These are phyloP conservation scores for Cystobasidium onofrii DNA, from an alignment of 768 basidiomycete species.

Conservation along the genomic window DNA sequence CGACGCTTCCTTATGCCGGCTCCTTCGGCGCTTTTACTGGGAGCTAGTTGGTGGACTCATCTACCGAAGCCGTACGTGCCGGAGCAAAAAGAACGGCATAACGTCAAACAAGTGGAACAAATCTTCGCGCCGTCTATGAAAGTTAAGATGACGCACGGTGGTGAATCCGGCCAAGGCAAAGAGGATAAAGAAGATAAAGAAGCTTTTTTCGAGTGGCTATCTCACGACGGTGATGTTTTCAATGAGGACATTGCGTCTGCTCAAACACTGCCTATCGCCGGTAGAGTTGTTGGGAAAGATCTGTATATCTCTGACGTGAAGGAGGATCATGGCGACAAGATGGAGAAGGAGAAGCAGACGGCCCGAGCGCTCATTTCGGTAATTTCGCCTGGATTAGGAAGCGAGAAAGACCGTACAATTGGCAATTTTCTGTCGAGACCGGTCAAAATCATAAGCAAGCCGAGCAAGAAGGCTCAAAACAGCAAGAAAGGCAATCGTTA, in stretches of 20 bases:
- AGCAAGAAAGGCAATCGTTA: conserved; percentile 84
- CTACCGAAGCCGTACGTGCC: conserved; percentile 63
- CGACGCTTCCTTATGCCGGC: conserved; percentile 37
- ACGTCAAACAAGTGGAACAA: conserved; percentile 39
- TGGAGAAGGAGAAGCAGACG: conserved; percentile 81
- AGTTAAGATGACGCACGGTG: conserved; percentile 85
- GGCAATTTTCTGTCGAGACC: conserved; percentile 83
- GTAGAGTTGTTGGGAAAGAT: conserved; percentile 86
- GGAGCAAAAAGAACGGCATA: conserved; percentile 57
- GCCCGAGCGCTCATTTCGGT: conserved; percentile 88
- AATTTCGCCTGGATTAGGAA: conserved; percentile 52
- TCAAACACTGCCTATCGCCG: conserved; percentile 72
- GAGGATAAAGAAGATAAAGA: too few relatives aligned
- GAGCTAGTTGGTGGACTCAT: conserved; percentile 35
- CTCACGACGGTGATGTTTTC: conserved; percentile 71
- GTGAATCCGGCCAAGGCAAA: conserved; percentile 60
- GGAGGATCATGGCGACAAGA: conserved; percentile 49
- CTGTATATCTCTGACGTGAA: conserved; percentile 74
- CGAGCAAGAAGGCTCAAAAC: conserved; percentile 90
- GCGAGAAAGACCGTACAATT: conserved; percentile 67
- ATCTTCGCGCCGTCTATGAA: conserved; percentile 59
- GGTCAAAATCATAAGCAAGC: conserved; percentile 98
- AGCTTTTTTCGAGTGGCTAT: conserved; percentile 77
- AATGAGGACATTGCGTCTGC: conserved; percentile 59
- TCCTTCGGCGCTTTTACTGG: conserved; percentile 37